Evolutionary conservation across 192 early-diverging fungal species (phyloP), one percentile per base, ranked within the genome.

Genomic region (Coemansia furcata): DNA sequence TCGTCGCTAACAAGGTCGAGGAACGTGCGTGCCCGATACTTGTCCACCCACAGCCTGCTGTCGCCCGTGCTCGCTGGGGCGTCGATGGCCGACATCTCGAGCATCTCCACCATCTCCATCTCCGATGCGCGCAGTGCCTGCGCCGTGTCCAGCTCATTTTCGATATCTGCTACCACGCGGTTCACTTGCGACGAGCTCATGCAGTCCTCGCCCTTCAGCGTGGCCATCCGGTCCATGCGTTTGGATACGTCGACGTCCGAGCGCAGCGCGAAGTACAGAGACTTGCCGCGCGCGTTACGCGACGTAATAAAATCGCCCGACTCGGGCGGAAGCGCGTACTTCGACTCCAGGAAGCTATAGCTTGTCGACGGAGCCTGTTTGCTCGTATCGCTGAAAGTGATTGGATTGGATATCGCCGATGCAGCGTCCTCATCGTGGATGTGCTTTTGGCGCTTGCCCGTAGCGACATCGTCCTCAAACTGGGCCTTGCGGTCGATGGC

Each of bases 1-100:
- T 96, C 93, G 71, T 97, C 94, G 29, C 97, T 93, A 60, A 95
- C 82, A 26, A 99, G 78, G 69, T 99, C 95, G 8, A 92, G 73
- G 70, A 92, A 99, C 40, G 76, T 71, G 32, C 76, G 84, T 4
- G 97, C 94, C 30, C 86, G 80, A 78, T 97, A 97, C 65, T 95
- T 96, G 73, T 99, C 94, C 17, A 93, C 92, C 94, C 94, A 99
- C 21, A 95, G 76, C 50, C 43, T 15, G 26, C 30, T 52, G 36
- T 73, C 67, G 12, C 5, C 4, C 19, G n/a, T 15, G 32, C 38
- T 49, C 58, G 4, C 30, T 65, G 33, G 50, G 0, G 60, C 7
- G 19, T 59, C 69, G 21, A 58, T 37, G n/a, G 50, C 54, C 17
- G 39, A 37, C n/a, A 58, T 26, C 17, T 44, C 29, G 4, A 42